Conservation (phyloP, 768 basidiomycete genomes). For the Russula sp. region DNA sequence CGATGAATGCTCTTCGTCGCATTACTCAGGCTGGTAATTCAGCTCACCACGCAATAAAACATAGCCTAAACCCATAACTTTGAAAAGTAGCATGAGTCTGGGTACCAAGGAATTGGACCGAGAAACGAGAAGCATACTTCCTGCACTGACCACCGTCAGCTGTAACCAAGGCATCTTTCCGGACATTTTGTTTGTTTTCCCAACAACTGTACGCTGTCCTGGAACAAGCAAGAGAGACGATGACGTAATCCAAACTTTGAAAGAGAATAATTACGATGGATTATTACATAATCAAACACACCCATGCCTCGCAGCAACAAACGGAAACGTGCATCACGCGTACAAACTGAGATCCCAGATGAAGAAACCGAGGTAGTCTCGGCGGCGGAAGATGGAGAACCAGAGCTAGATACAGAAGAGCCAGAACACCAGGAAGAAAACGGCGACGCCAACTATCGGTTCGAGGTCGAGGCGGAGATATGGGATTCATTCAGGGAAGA, state of each 20-base stretch:
- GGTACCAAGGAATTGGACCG: background rate
- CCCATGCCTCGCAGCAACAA: constrained; percentile 10
- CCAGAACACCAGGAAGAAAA: background rate
- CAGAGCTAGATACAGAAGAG: background rate
- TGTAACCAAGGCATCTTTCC: constrained; percentile 29
- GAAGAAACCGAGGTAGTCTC: background rate
- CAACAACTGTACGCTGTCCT: background rate
- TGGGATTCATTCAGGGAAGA: constrained; percentile 20
- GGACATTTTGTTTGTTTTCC: constrained; percentile 21
- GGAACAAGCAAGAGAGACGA: background rate
- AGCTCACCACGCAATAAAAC: constrained; percentile 27
- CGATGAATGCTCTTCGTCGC: background rate
- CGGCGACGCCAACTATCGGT: background rate
- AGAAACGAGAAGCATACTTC: constrained; percentile 23
- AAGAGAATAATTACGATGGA: background rate
- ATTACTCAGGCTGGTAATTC: background rate
- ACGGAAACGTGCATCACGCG: constrained; percentile 13
- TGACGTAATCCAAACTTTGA: background rate
- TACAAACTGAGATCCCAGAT: background rate
- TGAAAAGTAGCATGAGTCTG: background rate
- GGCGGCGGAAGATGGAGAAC: background rate
- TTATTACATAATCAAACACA: background rate
- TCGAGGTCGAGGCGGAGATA: constrained; percentile 10
- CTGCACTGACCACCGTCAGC: constrained; percentile 24
- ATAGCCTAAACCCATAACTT: constrained; percentile 32